Conservation (phyloP, 805 yeast genomes). For the Yueomyces sp. region DNA sequence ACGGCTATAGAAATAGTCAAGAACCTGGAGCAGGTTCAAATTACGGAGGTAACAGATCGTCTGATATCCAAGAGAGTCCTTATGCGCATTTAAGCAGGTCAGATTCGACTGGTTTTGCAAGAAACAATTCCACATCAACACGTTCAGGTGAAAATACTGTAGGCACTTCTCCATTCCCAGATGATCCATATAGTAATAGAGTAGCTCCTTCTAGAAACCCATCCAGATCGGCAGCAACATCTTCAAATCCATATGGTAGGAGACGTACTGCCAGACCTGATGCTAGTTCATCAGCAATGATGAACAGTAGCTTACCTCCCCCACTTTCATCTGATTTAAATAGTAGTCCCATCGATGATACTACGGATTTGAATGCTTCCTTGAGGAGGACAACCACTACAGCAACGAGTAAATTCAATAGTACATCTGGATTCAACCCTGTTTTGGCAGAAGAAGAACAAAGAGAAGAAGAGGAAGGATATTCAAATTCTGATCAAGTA, state of each 20-base stretch:
- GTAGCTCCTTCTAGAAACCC: background rate
- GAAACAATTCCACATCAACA: too few species aligned
- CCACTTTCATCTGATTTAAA: background rate
- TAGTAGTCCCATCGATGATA: background rate
- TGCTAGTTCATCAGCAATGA: background rate
- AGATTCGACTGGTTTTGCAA: too few species aligned
- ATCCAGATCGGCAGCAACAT: background rate
- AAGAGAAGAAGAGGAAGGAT: background rate
- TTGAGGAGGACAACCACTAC: background rate
- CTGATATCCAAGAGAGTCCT: too few species aligned
- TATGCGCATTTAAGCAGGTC: too few species aligned
- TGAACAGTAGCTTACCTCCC: background rate
- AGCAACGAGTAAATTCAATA: background rate
- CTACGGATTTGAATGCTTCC: background rate
- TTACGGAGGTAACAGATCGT: too few species aligned
- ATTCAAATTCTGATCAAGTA: background rate
- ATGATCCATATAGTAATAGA: background rate
- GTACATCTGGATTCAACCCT: background rate
- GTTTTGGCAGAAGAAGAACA: background rate
- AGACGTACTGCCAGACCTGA: background rate
- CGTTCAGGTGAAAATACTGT: too few species aligned
- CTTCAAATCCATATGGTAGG: slow-evolving; percentile 3
- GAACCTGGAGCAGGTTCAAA: background rate
- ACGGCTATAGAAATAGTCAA: background rate
- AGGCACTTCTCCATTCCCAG: too few species aligned